phyloP scores from a whole-genome alignment of 2,329 filamentous ascomycete species.

The Teratosphaeria gauchensis region DNA sequence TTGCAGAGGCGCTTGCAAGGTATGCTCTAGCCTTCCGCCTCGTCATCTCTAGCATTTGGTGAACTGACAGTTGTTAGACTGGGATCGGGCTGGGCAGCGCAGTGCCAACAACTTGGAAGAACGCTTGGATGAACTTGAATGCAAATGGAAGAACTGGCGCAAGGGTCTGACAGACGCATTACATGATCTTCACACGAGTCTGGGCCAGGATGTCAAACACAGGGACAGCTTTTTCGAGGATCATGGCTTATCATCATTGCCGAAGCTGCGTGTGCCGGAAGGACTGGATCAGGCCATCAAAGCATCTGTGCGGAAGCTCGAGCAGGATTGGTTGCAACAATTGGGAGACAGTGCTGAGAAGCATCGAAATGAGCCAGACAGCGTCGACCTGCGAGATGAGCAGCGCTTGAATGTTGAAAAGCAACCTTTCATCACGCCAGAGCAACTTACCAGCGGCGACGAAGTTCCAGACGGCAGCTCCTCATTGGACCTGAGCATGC shows the following conservation, averaged over 20 bases:
- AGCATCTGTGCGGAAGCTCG: not conserved
- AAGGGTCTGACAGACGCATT: not conserved
- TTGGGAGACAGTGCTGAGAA: not conserved
- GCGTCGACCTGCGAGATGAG: no score
- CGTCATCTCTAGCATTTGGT: not conserved
- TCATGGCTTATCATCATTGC: not conserved
- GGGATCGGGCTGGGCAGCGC: no score
- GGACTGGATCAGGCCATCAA: not conserved
- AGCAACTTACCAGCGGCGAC: no score
- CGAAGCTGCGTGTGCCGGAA: not conserved
- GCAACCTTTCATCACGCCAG: no score
- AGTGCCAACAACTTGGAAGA: no score
- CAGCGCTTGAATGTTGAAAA: no score
- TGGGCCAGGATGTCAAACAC: not conserved
- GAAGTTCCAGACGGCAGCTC: no score
- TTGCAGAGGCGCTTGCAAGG: not conserved
- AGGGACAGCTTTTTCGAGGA: not conserved
- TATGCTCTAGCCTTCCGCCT: not conserved
- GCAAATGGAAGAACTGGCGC: not conserved
- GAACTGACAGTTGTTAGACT: not conserved
- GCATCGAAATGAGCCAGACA: no score
- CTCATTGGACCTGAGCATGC: not conserved
- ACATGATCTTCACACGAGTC: not conserved
- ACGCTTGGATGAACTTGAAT: not conserved
- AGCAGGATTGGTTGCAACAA: not conserved